phyloP scores from a whole-genome alignment of 2,329 filamentous ascomycete species.

The Fusarium veterinarium region DNA sequence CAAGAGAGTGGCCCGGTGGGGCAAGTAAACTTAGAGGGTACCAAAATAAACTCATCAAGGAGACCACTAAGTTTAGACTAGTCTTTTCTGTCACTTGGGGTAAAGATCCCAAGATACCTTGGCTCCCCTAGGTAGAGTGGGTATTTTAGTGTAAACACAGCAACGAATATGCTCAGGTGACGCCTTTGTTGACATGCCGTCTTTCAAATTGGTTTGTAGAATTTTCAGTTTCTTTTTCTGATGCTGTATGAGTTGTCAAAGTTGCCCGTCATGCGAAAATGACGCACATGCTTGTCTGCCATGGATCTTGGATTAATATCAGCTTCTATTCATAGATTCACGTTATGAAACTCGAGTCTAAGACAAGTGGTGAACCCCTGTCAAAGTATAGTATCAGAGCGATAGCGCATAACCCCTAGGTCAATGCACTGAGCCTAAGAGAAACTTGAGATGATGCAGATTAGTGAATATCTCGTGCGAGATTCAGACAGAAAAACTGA shows the following conservation, averaged over 20 bases:
- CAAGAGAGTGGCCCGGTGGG: constrained; percentile 11
- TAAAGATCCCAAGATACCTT: neutral
- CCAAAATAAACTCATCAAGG: neutral
- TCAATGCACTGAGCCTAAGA: constrained; percentile 7
- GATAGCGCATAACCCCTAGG: constrained; percentile 10
- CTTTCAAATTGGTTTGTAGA: neutral
- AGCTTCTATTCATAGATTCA: constrained; percentile 24
- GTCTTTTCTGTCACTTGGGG: neutral
- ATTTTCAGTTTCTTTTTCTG: neutral
- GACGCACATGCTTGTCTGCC: constrained; percentile 8
- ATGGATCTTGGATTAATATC: neutral
- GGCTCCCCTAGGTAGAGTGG: constrained; percentile 1
- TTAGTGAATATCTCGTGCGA: neutral
- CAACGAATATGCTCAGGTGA: constrained; percentile 13
- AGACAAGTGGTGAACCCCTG: constrained; percentile 29
- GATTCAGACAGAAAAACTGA: neutral
- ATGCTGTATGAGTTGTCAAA: constrained; percentile 6
- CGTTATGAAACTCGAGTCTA: constrained; percentile 19
- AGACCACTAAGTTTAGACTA: accelerated
- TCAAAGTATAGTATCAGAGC: neutral
- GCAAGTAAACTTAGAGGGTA: neutral
- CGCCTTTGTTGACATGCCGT: neutral
- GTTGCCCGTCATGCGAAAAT: neutral
- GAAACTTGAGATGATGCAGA: constrained; percentile 5
- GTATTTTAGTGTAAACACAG: constrained; percentile 7